Evolutionary conservation across 163 green algal genomes (phyloP), one percentile per base, ranked within the genome.

Genomic region (Smithsoniella earleae): DNA sequence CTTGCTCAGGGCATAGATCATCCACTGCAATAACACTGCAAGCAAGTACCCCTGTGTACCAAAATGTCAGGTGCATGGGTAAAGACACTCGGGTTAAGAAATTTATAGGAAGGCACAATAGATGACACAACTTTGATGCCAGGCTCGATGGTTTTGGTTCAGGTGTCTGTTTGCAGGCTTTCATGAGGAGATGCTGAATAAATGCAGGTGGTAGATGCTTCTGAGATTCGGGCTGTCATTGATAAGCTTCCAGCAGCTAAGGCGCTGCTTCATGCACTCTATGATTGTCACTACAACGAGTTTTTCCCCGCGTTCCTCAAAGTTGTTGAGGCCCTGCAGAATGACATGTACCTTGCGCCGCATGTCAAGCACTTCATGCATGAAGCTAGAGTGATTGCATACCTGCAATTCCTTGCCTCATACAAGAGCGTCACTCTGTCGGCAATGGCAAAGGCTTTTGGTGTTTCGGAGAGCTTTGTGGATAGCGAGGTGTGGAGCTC

Each of bases 381-480:
- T 1, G 92, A 98, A 78, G 66, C 86, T 22, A 74, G 85, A 30
- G 84, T 95, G 22, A 58, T 82, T 22, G 81, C 75, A 2, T 86
- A 86, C 79, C 37, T 66, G 25, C 91, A 99, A 86, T 99, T 96
- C 81, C 82, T 99, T 30, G 88, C 96, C 79, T 89, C 80, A 1
- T 99, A 98, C 90, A 97, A 97, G 85, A 93, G 83, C 63, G 95
- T 99, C 28, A 97, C 90, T 3, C 78, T 97, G 34, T 80, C 85
- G 2, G 85, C 79, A 66, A 98, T 98, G 94, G 92, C 95, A 3
- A 73, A 78, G 10, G 79, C 86, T 0, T 99, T 99, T 82, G 89
- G 91, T 36, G 84, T 97, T 2, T 81, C 75, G 2, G 20, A 80
- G 2, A 79, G 77, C 34, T 97, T 97, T 74, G 78, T 98, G 46